Conservation (phyloP, 1,139 yeast genomes). For the Lodderomyces theae region DNA sequence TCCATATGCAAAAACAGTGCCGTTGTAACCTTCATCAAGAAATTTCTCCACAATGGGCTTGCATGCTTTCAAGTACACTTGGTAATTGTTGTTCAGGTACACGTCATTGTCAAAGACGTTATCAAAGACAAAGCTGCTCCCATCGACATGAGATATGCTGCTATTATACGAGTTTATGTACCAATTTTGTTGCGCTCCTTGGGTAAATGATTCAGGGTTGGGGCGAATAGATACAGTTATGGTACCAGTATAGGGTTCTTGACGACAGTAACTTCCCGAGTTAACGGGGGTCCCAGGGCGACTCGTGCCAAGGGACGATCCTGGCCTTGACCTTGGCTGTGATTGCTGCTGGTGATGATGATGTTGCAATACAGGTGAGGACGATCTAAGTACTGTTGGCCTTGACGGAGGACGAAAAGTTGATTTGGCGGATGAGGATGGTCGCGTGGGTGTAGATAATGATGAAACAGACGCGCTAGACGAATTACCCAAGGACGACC, state of each 20-base stretch:
- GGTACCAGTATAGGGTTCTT: constrained; percentile 48
- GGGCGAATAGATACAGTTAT: constrained; percentile 56
- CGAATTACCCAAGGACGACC: constrained; percentile 17
- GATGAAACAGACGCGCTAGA: constrained; percentile 10
- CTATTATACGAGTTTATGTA: constrained; percentile 35
- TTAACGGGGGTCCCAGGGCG: constrained; percentile 41
- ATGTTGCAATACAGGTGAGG: constrained; percentile 13
- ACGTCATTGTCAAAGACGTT: constrained; percentile 58
- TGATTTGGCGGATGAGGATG: constrained; percentile 9
- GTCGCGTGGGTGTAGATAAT: constrained; percentile 8
- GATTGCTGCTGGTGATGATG: too few relatives aligned
- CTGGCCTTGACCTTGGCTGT: constrained; percentile 35
- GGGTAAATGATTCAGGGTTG: constrained; percentile 40
- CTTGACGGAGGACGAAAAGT: constrained; percentile 18
- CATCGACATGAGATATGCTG: constrained; percentile 49
- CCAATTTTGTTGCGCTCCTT: constrained; percentile 35
- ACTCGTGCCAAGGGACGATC: constrained; percentile 19
- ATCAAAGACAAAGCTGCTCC: constrained; percentile 64
- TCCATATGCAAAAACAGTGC: constrained; percentile 90
- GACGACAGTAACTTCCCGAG: constrained; percentile 17
- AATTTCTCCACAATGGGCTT: constrained; percentile 62
- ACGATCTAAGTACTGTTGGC: constrained; percentile 18
- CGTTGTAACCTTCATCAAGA: constrained; percentile 72
- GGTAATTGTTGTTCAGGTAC: constrained; percentile 42
- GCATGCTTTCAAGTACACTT: constrained; percentile 63